Conservation (phyloP, 129 eudicot genomes). For the Lactuca sativa region DNA sequence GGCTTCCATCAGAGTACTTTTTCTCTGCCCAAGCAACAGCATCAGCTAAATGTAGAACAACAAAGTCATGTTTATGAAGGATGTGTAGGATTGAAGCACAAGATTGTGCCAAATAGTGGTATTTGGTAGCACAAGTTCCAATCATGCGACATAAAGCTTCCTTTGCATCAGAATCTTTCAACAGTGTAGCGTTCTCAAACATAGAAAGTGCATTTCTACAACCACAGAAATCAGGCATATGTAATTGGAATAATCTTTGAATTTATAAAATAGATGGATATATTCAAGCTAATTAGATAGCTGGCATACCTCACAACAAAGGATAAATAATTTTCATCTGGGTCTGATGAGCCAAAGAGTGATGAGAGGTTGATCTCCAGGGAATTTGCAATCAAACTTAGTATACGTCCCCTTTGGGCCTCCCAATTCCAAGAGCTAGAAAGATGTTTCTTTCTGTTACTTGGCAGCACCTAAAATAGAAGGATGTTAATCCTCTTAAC, state of each 20-base stretch:
- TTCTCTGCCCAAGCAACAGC: slow-evolving; percentile 86
- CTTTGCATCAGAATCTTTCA: slow-evolving; percentile 78
- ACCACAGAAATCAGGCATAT: slow-evolving; percentile 17
- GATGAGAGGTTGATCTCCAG: slow-evolving; percentile 82
- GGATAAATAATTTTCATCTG: slow-evolving; percentile 85
- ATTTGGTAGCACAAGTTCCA: slow-evolving; percentile 87
- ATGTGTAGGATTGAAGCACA: slow-evolving; percentile 90
- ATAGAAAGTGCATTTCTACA: slow-evolving; percentile 74
- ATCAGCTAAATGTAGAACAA: slow-evolving; percentile 73
- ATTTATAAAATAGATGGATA: neutral
- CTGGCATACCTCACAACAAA: slow-evolving; percentile 70
- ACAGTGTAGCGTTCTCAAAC: slow-evolving; percentile 71
- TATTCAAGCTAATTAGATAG: neutral
- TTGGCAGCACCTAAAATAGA: slow-evolving; percentile 46
- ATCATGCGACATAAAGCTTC: slow-evolving; percentile 90
- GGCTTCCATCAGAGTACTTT: slow-evolving; percentile 86
- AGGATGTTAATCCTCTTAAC: slow-evolving; percentile 11
- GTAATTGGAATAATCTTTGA: slow-evolving; percentile 2
- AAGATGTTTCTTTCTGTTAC: slow-evolving; percentile 64
- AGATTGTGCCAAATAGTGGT: slow-evolving; percentile 74
- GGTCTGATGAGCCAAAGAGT: slow-evolving; percentile 93
- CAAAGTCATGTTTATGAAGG: slow-evolving; percentile 85
- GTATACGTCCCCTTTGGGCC: slow-evolving; percentile 72
- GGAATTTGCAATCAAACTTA: slow-evolving; percentile 78
- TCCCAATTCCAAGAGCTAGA: slow-evolving; percentile 92